Conservation (phyloP, 345 rosid genomes). For the Camelina neglecta region DNA sequence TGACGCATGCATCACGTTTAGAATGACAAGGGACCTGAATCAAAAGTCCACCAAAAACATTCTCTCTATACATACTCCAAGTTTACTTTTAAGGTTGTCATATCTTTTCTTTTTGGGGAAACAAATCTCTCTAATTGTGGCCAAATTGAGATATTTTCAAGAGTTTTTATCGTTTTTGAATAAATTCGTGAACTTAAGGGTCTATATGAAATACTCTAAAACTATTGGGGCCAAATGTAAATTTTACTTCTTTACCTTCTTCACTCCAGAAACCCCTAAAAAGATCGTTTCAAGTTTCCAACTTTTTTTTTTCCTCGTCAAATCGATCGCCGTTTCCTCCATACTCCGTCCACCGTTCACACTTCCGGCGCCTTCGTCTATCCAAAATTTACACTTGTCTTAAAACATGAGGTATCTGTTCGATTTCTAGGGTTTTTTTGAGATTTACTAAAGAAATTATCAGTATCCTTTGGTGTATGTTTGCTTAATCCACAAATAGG, state of each 20-base stretch:
- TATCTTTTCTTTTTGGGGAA: too few species aligned
- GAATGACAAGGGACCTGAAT: too few species aligned
- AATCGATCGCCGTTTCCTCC: slow-evolving; percentile 24
- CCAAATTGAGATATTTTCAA: background rate
- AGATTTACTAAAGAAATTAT: background rate
- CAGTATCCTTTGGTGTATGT: slow-evolving; percentile 11
- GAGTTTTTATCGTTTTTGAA: too few species aligned
- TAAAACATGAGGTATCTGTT: slow-evolving; percentile 39
- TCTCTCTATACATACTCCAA: too few species aligned
- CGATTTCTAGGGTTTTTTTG: slow-evolving; percentile 7
- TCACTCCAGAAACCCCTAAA: slow-evolving; percentile 20
- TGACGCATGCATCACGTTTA: too few species aligned
- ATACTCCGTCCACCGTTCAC: background rate
- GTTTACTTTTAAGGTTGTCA: too few species aligned
- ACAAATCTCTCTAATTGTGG: background rate
- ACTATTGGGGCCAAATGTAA: slow-evolving; percentile 25
- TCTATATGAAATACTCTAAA: slow-evolving; percentile 1
- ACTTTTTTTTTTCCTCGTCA: background rate
- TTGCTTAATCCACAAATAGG: background rate
- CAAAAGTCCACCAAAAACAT: too few species aligned
- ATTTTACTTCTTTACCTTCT: slow-evolving; percentile 15
- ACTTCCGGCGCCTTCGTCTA: slow-evolving; percentile 1
- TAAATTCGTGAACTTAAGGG: background rate
- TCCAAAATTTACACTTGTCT: background rate
- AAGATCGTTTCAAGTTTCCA: slow-evolving; percentile 12